Evolutionary conservation across 306 rosid genomes (phyloP).

Genomic region (Prunus mume): DNA sequence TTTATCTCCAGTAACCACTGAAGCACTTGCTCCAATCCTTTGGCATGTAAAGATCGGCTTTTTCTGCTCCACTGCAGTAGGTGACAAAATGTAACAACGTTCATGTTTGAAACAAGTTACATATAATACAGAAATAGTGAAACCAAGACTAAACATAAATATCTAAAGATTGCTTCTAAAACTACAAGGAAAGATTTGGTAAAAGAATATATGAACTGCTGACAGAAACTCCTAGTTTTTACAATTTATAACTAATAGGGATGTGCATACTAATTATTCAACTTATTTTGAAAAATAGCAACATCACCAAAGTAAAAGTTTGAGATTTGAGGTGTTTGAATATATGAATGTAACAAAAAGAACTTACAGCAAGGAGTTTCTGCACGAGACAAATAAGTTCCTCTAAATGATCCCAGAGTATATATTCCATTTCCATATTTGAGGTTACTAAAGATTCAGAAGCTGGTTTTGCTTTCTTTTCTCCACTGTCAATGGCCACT

Average conservation of each 20-base stretch:
- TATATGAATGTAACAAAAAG: neutral
- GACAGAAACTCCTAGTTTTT: neutral
- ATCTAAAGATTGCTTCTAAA: neutral
- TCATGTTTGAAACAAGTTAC: neutral
- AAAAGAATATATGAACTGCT: slow-evolving; percentile 1
- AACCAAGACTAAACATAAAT: neutral
- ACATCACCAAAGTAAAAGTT: neutral
- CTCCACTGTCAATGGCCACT: slow-evolving; percentile 29
- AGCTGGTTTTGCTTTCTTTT: slow-evolving; percentile 39
- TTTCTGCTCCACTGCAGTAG: slow-evolving; percentile 76
- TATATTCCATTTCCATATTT: slow-evolving; percentile 40
- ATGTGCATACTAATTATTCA: neutral
- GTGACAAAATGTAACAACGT: neutral
- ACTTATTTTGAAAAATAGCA: neutral
- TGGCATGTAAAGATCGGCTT: slow-evolving; percentile 73
- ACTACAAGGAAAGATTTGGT: neutral
- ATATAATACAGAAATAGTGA: slow-evolving; percentile 1
- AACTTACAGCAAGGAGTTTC: slow-evolving; percentile 77
- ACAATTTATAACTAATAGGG: neutral
- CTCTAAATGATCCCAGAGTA: slow-evolving; percentile 73
- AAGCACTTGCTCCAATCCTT: slow-evolving; percentile 84
- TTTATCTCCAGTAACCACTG: slow-evolving; percentile 81
- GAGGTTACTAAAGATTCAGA: slow-evolving; percentile 41
- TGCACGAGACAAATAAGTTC: slow-evolving; percentile 52
- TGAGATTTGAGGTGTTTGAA: neutral